A percentile compares a stretch with the other conserved stretches of the same genome.
phyloP scores from a whole-genome alignment of 1,284 basidiomycete species.

The Phenoliferia sp. region DNA sequence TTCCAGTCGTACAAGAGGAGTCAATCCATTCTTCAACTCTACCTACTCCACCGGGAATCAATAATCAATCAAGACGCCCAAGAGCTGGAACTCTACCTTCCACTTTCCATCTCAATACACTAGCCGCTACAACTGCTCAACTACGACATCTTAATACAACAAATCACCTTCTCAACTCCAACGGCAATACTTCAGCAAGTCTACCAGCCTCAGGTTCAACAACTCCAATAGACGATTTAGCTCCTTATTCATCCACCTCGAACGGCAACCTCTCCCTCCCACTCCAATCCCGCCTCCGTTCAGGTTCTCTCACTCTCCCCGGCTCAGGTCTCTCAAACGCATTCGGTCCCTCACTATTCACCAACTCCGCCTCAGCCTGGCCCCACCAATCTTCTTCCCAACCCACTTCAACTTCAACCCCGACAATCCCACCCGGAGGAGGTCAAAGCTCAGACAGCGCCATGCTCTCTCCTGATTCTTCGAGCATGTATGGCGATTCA shows the following conservation, averaged over 20 bases:
- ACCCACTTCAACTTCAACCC: background rate
- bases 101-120: slow-evolving; percentile 15
- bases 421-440: background rate
- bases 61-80: no score
- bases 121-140: background rate
- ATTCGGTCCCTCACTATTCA: slow-evolving; percentile 62
- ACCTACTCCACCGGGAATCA: no score
- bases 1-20: no score
- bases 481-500: slow-evolving; percentile 50
- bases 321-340: slow-evolving; percentile 68
- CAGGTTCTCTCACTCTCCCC: slow-evolving; percentile 78
- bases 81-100: slow-evolving; percentile 28
- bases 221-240: slow-evolving; percentile 11
- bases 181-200: slow-evolving; percentile 9
- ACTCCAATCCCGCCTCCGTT: slow-evolving; percentile 57
- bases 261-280: background rate
- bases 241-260: slow-evolving; percentile 12
- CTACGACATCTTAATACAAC: background rate
- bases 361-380: background rate
- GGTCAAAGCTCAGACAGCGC: background rate
- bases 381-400: no score
- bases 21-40: no score
- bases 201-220: slow-evolving; percentile 20
- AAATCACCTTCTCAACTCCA: slow-evolving; percentile 1
- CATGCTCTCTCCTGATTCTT: slow-evolving; percentile 17